Evolutionary conservation across 805 yeast genomes (phyloP).

Genomic region (Cyberlindnera euphorbiiphila): DNA sequence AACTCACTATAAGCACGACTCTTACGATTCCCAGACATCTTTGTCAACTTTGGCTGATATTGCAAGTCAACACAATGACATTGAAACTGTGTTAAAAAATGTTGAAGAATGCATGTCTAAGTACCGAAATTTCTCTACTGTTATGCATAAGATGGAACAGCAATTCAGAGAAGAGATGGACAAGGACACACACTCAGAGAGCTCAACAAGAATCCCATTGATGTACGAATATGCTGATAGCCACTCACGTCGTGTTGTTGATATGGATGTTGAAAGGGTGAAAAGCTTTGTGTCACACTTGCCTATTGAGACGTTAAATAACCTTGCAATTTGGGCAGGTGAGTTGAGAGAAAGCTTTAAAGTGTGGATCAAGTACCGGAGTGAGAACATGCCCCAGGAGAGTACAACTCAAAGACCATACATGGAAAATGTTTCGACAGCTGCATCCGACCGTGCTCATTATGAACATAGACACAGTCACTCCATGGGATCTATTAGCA

Average conservation of each 20-base stretch:
- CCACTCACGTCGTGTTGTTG: background rate
- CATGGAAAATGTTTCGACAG: too few species aligned
- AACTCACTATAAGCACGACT: slow-evolving; percentile 16
- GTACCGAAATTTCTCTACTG: slow-evolving; percentile 12
- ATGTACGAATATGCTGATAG: slow-evolving; percentile 3
- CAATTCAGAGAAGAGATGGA: slow-evolving; percentile 18
- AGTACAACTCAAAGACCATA: too few species aligned
- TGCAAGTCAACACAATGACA: slow-evolving; percentile 10
- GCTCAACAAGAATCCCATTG: slow-evolving; percentile 1
- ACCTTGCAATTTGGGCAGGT: slow-evolving; percentile 3
- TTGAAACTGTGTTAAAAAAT: slow-evolving; percentile 6
- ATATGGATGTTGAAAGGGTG: slow-evolving; percentile 4
- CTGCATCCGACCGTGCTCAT: background rate
- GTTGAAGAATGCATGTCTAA: slow-evolving; percentile 13
- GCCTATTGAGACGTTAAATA: background rate
- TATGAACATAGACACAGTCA: background rate
- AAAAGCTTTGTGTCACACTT: slow-evolving; percentile 6
- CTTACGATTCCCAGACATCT: slow-evolving; percentile 25
- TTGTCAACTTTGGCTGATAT: slow-evolving; percentile 27
- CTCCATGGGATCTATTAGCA: background rate
- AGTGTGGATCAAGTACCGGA: slow-evolving; percentile 1
- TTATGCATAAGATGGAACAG: slow-evolving; percentile 18
- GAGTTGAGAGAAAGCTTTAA: slow-evolving; percentile 2
- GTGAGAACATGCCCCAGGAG: too few species aligned
- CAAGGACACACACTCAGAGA: background rate